A percentile compares a stretch with the other conserved stretches of the same genome.
Evolutionary conservation across 441 rosid genomes (phyloP).

Genomic region (Daphne laureola): DNA sequence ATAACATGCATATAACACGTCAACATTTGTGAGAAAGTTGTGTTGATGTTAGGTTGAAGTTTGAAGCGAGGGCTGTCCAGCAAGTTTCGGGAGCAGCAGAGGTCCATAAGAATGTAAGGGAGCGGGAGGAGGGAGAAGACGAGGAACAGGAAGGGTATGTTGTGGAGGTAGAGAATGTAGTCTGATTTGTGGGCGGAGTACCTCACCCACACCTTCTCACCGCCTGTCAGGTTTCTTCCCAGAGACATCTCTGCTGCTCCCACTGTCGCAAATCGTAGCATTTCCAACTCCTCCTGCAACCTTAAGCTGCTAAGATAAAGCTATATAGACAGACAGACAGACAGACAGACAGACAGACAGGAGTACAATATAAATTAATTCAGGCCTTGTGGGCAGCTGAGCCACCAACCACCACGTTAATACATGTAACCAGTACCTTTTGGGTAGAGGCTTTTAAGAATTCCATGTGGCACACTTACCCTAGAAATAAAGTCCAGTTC

Average conservation of each 20-base stretch:
- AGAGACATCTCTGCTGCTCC: slow-evolving; percentile 24
- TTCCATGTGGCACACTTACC: too few species aligned
- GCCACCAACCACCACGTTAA: too few species aligned
- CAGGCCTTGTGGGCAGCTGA: too few species aligned
- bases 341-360: too few species aligned
- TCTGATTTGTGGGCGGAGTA: slow-evolving; percentile 33
- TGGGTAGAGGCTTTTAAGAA: too few species aligned
- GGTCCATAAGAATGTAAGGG: slow-evolving; percentile 23
- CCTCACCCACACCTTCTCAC: slow-evolving; percentile 28
- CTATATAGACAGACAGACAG: too few species aligned
- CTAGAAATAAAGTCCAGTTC: too few species aligned
- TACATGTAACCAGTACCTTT: too few species aligned
- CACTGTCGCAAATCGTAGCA: slow-evolving; percentile 24
- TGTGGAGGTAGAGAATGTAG: slow-evolving; percentile 24
- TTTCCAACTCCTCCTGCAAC: too few species aligned
- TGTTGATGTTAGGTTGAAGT: slow-evolving; percentile 30
- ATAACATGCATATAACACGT: slow-evolving; percentile 26
- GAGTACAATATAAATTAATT: too few species aligned
- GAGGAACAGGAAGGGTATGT: slow-evolving; percentile 25
- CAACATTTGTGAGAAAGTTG: slow-evolving; percentile 17
- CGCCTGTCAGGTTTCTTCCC: slow-evolving; percentile 20
- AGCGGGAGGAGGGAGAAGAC: slow-evolving; percentile 27
- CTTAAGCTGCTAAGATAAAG: too few species aligned
- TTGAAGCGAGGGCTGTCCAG: slow-evolving; percentile 15
- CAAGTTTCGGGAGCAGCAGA: slow-evolving; percentile 4